A percentile compares a stretch with the other conserved stretches of the same genome.
Conservation (phyloP, 2,329 filamentous ascomycete genomes). For the Lasiodiplodia theobromae region DNA sequence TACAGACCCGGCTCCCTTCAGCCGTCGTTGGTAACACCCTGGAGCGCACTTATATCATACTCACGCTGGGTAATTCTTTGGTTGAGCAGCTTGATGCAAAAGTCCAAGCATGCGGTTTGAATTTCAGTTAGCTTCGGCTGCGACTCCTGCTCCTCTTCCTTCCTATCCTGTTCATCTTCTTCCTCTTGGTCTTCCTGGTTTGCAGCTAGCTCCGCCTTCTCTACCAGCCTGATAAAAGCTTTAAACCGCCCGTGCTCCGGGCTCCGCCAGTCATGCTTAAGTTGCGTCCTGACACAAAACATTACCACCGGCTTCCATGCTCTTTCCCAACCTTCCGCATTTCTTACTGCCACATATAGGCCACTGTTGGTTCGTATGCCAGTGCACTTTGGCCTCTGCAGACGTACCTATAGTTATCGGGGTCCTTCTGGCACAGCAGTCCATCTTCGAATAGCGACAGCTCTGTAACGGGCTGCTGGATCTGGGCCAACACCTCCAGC, state of each 20-base stretch:
- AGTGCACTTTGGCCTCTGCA: too few species aligned
- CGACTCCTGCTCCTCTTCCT: neutral
- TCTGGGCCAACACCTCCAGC: too few species aligned
- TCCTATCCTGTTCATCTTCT: too few species aligned
- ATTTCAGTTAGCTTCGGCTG: neutral
- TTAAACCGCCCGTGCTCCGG: neutral
- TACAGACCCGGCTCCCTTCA: slow-evolving; percentile 29
- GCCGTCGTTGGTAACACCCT: slow-evolving; percentile 33
- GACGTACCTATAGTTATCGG: too few species aligned
- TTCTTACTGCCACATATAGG: too few species aligned
- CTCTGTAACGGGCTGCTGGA: too few species aligned
- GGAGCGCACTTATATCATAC: slow-evolving; percentile 34
- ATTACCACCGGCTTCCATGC: slow-evolving; percentile 26
- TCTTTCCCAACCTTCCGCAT: neutral
- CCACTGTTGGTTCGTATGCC: too few species aligned
- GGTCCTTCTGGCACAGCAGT: too few species aligned
- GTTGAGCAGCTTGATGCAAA: slow-evolving; percentile 31
- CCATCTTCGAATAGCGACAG: too few species aligned
- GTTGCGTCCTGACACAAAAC: slow-evolving; percentile 27
- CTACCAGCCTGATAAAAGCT: neutral
- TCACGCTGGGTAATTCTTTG: slow-evolving; percentile 33
- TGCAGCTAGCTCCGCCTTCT: slow-evolving; percentile 2
- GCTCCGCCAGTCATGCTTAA: slow-evolving; percentile 25
- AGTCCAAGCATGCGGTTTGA: neutral
- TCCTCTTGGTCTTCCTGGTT: neutral